A percentile compares a stretch with the other conserved stretches of the same genome.
Evolutionary conservation across 129 eudicot species (phyloP).

Genomic region (Dittrichia graveolens): DNA sequence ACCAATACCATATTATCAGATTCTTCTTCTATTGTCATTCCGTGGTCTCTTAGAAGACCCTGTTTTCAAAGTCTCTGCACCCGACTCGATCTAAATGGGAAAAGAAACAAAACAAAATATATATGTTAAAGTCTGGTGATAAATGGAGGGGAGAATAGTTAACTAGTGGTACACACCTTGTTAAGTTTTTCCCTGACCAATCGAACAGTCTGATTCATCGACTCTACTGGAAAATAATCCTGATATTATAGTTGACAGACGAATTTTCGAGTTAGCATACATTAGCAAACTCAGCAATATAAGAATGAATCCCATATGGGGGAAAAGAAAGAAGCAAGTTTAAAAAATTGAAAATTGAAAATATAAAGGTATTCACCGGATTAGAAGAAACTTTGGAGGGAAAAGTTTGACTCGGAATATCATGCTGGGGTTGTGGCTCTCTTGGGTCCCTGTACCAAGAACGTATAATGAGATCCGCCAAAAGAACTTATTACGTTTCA

Average conservation of each 20-base stretch:
- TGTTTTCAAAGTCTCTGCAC: conserved; percentile 49
- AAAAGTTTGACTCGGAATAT: conserved; percentile 29
- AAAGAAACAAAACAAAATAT: conserved; percentile 2
- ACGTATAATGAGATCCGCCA: conserved; percentile 1
- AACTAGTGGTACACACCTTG: conserved; percentile 52
- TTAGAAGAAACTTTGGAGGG: conserved; percentile 55
- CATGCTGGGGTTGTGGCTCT: conserved; percentile 42
- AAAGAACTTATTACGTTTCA: background rate
- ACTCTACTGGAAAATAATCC: conserved; percentile 83
- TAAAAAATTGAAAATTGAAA: background rate
- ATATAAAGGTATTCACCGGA: conserved; percentile 46
- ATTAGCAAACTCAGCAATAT: background rate
- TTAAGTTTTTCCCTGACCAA: conserved; percentile 82
- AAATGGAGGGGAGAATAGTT: background rate
- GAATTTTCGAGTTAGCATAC: conserved; percentile 7
- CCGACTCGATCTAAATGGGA: conserved; percentile 60
- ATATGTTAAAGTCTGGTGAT: background rate
- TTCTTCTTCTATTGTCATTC: conserved; percentile 84
- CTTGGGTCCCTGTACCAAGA: conserved; percentile 40
- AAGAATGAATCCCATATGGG: background rate
- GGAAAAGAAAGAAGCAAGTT: too few relatives aligned
- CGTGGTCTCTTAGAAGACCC: conserved; percentile 68
- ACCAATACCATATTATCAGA: conserved; percentile 29
- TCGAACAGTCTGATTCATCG: conserved; percentile 90
- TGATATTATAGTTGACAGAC: conserved; percentile 34